Evolutionary conservation across 2,329 filamentous ascomycete species (phyloP), one percentile per base, ranked within the genome.

Genomic region (Microsporum ferrugineum): DNA sequence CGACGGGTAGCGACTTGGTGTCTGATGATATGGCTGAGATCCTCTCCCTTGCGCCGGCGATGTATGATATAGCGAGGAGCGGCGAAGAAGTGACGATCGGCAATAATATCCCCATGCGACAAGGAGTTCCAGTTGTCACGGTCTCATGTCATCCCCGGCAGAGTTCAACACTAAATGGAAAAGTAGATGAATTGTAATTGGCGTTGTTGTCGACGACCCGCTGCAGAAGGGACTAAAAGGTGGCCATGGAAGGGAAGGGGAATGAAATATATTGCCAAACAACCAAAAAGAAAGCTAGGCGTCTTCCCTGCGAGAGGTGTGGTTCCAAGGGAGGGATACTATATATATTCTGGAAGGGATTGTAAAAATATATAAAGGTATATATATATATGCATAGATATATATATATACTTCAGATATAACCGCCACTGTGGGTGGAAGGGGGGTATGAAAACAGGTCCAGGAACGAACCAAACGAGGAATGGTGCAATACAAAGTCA

Each of bases 81-180:
- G 10, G 34, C 55, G 34, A 43, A 6, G 33, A 33, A 39, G 8
- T 2, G 39, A 41, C 31, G 34, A 39, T 43, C 34, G 55, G 39
- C 34, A 57, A 38, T 49, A 59, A 23, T 57, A 49, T 43, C 39
- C 49, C 53, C 60, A 63, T 65, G 53, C 61, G 61, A 61, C 41
- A 51, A 41, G 55, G 60, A 56, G 39, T 45, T 39, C 10, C n/a
- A 49, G 61, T 62, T 64, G 58, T 63, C 58, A 62, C 58, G 58
- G 53, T 60, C 58, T 55, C 60, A 62, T 63, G 60, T 61, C 64
- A 65, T 65, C 53, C 61, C 64, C 64, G 43, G 61, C 56, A 63
- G 55, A 56, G 57, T 45, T 59, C 57, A 39, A 23, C 55, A 57
- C 55, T 57, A 57, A 38, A 38, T 47, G 39, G 12, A 49, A 10